Base-by-base conservation (phyloP, 2,329 filamentous ascomycete genomes). In the Apiospora arundinis region DNA sequence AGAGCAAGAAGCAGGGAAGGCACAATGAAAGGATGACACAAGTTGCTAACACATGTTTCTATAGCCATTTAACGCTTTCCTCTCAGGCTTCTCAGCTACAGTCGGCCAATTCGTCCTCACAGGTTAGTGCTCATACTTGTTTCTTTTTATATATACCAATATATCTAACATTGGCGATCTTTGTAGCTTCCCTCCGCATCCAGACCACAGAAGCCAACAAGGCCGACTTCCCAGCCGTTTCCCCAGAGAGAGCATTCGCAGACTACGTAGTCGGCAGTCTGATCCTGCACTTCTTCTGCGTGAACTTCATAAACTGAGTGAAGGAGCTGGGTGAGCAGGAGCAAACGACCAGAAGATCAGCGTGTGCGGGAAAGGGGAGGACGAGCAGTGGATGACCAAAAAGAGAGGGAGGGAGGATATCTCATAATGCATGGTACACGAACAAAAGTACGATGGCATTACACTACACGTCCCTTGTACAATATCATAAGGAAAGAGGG, bases 41-140 rank as follows among this genome's bases (percentile, higher is more conserved):
- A 23, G 14, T 45, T n/a, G 70, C 72, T 72, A 49, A 74, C 73
- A 71, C 45, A 76, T 81, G 73, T 12, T 7, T 45, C 67, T n/a
- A 72, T 79, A 98, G 95, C 96, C 96, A 12, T 99, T 99, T 88
- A 99, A 99, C 82, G 96, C 97, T 75, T 99, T 99, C 86, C 90
- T 99, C 44, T 94, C 95, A 44, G 97, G 96, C 67, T 99, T 99
- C 86, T 92, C 91, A 73, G 94, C 95, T 21, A 96, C 95, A 1
- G 95, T 99, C 74, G 96, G 96, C 73, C 96, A 99, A 82, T 99
- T 99, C 82, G 96, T 99, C 74, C 90, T 99, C 76, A 98, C 96
- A 68, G 94, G 94, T 87, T 91, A 79, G 85, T 86, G n/a, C 45
- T 28, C 44, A 12, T 32, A 60, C 16, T n/a, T n/a, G n/a, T n/a